Percentiles rank a stretch among this genome's conserved stretches.
Conservation (phyloP, 805 yeast genomes). For the Candida hispaniensis region DNA sequence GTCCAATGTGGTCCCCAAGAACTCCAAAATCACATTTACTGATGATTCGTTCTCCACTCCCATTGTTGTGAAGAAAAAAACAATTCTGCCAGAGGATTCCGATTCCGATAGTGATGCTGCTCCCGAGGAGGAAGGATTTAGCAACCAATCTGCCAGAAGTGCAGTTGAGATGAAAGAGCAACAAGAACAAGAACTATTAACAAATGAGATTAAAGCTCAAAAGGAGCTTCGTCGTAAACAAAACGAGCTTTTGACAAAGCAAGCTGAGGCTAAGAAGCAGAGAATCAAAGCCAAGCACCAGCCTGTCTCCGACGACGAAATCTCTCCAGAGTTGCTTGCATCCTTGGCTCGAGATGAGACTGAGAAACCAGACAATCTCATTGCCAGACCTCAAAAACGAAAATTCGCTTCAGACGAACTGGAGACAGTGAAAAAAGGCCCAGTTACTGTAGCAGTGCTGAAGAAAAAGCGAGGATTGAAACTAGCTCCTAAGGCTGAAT, state of each 20-base stretch:
- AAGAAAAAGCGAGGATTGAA: constrained; percentile 19
- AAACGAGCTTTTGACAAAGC: constrained; percentile 23
- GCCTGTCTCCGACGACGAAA: constrained; percentile 21
- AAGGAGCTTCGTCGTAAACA: constrained; percentile 25
- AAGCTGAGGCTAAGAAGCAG: constrained; percentile 18
- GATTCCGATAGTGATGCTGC: constrained; percentile 27
- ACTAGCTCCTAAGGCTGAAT: constrained; percentile 24
- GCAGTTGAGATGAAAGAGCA: constrained; percentile 15
- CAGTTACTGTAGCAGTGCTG: constrained; percentile 24
- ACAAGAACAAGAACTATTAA: constrained; percentile 13
- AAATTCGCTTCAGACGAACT: constrained; percentile 7
- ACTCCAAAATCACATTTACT: constrained; percentile 9
- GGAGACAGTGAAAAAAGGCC: constrained; percentile 21
- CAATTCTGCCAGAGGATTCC: background rate
- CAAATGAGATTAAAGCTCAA: too few species aligned
- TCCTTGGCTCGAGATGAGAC: constrained; percentile 17
- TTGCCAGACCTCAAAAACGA: constrained; percentile 18
- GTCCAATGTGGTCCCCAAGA: too few species aligned
- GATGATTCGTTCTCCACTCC: constrained; percentile 1
- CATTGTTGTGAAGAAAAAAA: constrained; percentile 8
- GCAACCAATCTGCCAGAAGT: constrained; percentile 19
- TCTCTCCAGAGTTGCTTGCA: constrained; percentile 20
- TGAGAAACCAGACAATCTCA: constrained; percentile 17
- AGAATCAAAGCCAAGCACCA: constrained; percentile 15
- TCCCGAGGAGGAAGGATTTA: constrained; percentile 29